A percentile compares a stretch with the other conserved stretches of the same genome.
Conservation (phyloP, 257 asterid species). For the Solanum acaule region DNA sequence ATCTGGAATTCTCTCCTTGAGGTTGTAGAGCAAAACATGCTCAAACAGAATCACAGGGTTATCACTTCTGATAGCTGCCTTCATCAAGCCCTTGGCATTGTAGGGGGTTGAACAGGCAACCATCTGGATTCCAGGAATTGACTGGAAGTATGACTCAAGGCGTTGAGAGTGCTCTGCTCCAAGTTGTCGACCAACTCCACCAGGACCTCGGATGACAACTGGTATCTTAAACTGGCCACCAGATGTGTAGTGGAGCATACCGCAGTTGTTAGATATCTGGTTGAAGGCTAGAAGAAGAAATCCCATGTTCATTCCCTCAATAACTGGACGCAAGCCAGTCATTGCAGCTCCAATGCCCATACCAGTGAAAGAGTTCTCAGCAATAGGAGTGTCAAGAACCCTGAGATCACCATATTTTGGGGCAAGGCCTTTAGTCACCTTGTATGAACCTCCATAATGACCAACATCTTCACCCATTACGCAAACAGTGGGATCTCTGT, state of each 20-base stretch:
- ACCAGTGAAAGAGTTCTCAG: slow-evolving; percentile 86
- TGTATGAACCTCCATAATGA: slow-evolving; percentile 85
- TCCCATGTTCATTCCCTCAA: slow-evolving; percentile 97
- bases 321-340: slow-evolving; percentile 71
- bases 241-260: slow-evolving; percentile 89
- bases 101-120: slow-evolving; percentile 84
- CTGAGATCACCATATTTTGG: slow-evolving; percentile 69
- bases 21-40: slow-evolving; percentile 75
- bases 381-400: slow-evolving; percentile 87
- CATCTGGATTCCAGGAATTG: slow-evolving; percentile 82
- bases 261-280: slow-evolving; percentile 81
- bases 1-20: slow-evolving; percentile 78
- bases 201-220: slow-evolving; percentile 79
- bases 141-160: slow-evolving; percentile 74
- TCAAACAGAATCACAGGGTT: slow-evolving; percentile 78
- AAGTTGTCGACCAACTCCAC: slow-evolving; percentile 88
- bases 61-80: slow-evolving; percentile 76
- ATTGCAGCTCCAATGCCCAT: slow-evolving; percentile 87
- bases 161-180: slow-evolving; percentile 94
- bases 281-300: slow-evolving; percentile 80
- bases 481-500: slow-evolving; percentile 66
- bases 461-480: slow-evolving; percentile 84
- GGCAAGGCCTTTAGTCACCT: slow-evolving; percentile 71
- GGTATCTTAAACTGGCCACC: slow-evolving; percentile 88
- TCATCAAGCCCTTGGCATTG: slow-evolving; percentile 82